Conservation (phyloP, 345 rosid genomes). For the Populus davidiana region DNA sequence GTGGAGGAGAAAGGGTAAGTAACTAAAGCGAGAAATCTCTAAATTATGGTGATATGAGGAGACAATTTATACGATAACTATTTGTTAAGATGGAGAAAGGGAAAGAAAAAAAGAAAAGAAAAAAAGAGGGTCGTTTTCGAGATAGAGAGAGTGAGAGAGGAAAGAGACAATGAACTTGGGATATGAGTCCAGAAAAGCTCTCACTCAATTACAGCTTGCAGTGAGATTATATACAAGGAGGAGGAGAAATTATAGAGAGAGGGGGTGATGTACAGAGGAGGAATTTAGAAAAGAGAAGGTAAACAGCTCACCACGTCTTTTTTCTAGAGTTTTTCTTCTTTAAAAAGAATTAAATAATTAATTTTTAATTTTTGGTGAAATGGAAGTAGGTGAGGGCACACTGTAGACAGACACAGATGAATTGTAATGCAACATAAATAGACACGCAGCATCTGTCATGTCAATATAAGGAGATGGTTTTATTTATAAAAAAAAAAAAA, state of each 20-base stretch:
- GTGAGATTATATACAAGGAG: slow-evolving; percentile 13
- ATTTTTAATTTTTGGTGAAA: too few relatives aligned
- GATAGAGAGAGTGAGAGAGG: neutral
- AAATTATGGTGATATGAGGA: slow-evolving; percentile 29
- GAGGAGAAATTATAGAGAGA: slow-evolving; percentile 3
- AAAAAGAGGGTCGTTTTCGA: neutral
- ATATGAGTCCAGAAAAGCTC: slow-evolving; percentile 10
- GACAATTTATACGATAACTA: slow-evolving; percentile 7
- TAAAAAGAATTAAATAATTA: neutral
- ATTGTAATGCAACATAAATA: neutral
- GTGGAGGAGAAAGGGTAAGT: slow-evolving; percentile 27
- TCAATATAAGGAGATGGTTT: neutral
- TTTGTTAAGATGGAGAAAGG: neutral
- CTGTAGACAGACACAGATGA: neutral
- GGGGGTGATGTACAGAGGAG: slow-evolving; percentile 6
- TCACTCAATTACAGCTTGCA: slow-evolving; percentile 51
- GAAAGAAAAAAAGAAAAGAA: neutral
- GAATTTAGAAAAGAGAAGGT: slow-evolving; percentile 25
- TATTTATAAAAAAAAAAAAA: too few relatives aligned
- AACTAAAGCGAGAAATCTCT: slow-evolving; percentile 27
- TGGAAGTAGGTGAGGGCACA: too few relatives aligned
- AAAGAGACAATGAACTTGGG: neutral
- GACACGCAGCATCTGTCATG: slow-evolving; percentile 14
- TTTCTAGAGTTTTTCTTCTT: slow-evolving; percentile 23
- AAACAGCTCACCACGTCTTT: slow-evolving; percentile 77